Conservation (phyloP, 805 yeast species). For the Candida patagonica region DNA sequence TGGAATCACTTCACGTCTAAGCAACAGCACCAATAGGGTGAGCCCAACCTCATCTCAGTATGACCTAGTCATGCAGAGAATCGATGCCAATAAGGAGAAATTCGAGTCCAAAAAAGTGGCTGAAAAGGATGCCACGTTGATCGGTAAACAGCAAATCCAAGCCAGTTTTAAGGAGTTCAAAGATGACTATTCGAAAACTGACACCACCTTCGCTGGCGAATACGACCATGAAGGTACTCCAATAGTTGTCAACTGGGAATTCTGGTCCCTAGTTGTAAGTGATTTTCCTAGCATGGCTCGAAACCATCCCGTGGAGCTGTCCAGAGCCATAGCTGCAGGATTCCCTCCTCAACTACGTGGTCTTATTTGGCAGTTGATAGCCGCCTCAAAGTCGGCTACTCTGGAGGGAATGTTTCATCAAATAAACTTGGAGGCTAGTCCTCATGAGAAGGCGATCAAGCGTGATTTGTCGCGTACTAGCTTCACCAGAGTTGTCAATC, state of each 20-base stretch:
- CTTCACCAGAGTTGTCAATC: slow-evolving; percentile 60
- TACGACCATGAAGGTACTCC: slow-evolving; percentile 5
- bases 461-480: slow-evolving; percentile 82
- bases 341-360: slow-evolving; percentile 83
- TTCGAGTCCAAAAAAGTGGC: slow-evolving; percentile 41
- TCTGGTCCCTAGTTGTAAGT: slow-evolving; percentile 77
- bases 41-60: slow-evolving; percentile 33
- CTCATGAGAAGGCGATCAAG: slow-evolving; percentile 65
- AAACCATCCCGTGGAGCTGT: slow-evolving; percentile 49
- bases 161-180: slow-evolving; percentile 24
- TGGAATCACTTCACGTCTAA: slow-evolving; percentile 2
- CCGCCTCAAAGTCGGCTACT: slow-evolving; percentile 61
- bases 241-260: slow-evolving; percentile 36
- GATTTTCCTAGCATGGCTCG: slow-evolving; percentile 64
- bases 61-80: slow-evolving; percentile 53
- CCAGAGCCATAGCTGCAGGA: slow-evolving; percentile 58
- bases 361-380: slow-evolving; percentile 83
- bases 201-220: slow-evolving; percentile 4
- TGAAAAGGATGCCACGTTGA: slow-evolving; percentile 42
- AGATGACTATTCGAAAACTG: slow-evolving; percentile 18
- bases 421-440: slow-evolving; percentile 39
- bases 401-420: slow-evolving; percentile 50
- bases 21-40: slow-evolving; percentile 3
- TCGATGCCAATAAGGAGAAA: slow-evolving; percentile 45
- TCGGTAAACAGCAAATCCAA: slow-evolving; percentile 33